phyloP scores from a whole-genome alignment of 371 early-diverging fungal species.

The Conidiobolus incongruus region DNA sequence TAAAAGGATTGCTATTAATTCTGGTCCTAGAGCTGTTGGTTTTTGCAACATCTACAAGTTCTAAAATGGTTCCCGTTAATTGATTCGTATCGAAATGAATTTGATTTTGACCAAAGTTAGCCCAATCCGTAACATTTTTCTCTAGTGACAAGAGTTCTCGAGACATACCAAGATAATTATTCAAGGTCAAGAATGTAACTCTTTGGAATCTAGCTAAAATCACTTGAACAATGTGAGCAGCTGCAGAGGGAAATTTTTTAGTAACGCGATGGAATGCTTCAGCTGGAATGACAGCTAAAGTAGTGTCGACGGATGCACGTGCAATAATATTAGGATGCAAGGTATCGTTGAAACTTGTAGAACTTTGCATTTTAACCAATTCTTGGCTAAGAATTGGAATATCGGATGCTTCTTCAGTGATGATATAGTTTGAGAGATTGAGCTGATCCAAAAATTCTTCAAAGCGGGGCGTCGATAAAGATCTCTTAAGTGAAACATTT shows the following conservation, averaged over 20 bases:
- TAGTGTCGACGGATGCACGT: conserved; percentile 68
- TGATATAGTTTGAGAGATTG: too few relatives aligned
- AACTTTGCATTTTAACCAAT: not conserved
- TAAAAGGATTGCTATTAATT: too few relatives aligned
- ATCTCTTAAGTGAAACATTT: conserved; percentile 21
- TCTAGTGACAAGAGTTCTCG: conserved; percentile 69
- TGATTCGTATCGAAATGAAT: conserved; percentile 21
- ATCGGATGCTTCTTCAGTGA: too few relatives aligned
- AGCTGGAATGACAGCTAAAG: conserved; percentile 84
- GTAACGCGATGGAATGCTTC: conserved; percentile 75
- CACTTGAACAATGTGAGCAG: conserved; percentile 87
- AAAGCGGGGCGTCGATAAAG: conserved; percentile 8
- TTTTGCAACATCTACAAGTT: too few relatives aligned
- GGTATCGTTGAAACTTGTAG: too few relatives aligned
- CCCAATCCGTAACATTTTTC: conserved; percentile 41
- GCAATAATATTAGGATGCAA: conserved; percentile 57
- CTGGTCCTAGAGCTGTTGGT: too few relatives aligned
- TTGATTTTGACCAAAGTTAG: conserved; percentile 18
- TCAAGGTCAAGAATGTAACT: conserved; percentile 78
- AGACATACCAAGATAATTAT: conserved; percentile 77
- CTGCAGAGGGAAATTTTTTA: conserved; percentile 78
- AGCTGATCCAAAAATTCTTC: not conserved
- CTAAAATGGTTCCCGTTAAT: conserved; percentile 12
- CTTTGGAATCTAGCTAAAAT: conserved; percentile 88
- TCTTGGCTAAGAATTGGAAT: not conserved